Conservation (phyloP, 2,329 filamentous ascomycete species). For the Hypocreales sp. region DNA sequence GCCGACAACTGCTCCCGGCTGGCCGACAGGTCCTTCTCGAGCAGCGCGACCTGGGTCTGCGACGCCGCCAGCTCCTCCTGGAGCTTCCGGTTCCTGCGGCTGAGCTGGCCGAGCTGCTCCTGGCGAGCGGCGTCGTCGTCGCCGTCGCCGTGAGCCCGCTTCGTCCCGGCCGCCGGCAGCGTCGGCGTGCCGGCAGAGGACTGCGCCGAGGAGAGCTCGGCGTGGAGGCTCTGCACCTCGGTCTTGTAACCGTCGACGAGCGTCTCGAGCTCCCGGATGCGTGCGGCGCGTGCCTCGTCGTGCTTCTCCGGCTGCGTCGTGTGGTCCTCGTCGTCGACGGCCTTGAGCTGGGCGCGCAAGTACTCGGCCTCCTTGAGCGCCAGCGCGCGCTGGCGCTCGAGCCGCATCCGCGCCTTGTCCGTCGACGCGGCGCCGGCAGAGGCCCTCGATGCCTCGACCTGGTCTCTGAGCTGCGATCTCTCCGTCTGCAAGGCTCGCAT, state of each 20-base stretch:
- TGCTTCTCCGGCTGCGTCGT: slow-evolving; percentile 70
- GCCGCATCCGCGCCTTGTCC: slow-evolving; percentile 55
- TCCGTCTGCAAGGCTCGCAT: slow-evolving; percentile 60
- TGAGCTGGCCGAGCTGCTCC: slow-evolving; percentile 66
- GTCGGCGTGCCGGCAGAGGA: slow-evolving; percentile 18
- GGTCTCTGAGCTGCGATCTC: slow-evolving; percentile 43
- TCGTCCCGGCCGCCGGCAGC: slow-evolving; percentile 34
- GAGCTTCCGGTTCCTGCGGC: slow-evolving; percentile 75
- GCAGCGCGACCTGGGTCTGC: slow-evolving; percentile 53
- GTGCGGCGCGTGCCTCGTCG: slow-evolving; percentile 57
- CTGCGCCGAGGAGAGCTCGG: slow-evolving; percentile 57
- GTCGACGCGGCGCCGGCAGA: slow-evolving; percentile 28
- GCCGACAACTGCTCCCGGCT: slow-evolving; percentile 55
- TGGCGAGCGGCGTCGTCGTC: slow-evolving; percentile 43
- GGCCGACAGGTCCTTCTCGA: slow-evolving; percentile 63
- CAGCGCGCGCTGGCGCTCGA: slow-evolving; percentile 74
- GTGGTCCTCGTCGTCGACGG: slow-evolving; percentile 74
- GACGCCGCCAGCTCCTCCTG: slow-evolving; percentile 61
- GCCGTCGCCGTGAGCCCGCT: slow-evolving; percentile 48
- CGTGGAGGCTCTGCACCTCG: slow-evolving; percentile 61
- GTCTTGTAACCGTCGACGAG: slow-evolving; percentile 74
- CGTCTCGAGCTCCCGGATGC: slow-evolving; percentile 70
- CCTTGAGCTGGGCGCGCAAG: slow-evolving; percentile 78
- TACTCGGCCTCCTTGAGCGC: slow-evolving; percentile 91
- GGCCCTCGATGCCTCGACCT: slow-evolving; percentile 55